Conservation (phyloP, 768 basidiomycete genomes). For the Hortiboletus flavorubellus region DNA sequence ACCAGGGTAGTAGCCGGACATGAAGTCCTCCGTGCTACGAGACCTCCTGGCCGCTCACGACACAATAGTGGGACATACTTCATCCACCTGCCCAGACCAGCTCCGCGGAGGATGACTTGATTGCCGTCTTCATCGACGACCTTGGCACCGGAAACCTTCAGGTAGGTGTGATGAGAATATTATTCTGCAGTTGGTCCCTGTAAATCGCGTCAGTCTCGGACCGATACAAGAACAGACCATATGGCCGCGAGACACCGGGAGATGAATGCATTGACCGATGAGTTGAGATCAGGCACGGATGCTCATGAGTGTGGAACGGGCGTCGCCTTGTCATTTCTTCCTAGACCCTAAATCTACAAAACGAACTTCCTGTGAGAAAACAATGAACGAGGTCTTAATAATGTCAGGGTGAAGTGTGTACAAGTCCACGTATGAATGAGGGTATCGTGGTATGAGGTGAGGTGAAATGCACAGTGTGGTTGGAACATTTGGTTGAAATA, state of each 20-base stretch:
- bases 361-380: constrained; percentile 10
- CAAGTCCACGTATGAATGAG: constrained; percentile 28
- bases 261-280: constrained; percentile 8
- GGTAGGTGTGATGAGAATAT: constrained; percentile 21
- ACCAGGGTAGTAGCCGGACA: constrained; percentile 76
- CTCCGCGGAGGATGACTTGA: constrained; percentile 62
- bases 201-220: neutral
- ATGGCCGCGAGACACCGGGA: neutral
- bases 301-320: neutral
- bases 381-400: constrained; percentile 15
- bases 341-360: constrained; percentile 20
- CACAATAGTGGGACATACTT: constrained; percentile 49
- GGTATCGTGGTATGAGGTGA: constrained; percentile 30
- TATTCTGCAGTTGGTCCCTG: neutral
- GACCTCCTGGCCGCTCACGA: neutral
- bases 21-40: constrained; percentile 73
- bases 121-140: constrained; percentile 56
- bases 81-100: constrained; percentile 85
- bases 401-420: constrained; percentile 20
- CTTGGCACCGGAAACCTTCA: constrained; percentile 57
- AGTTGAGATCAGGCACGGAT: neutral
- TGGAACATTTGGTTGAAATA: constrained; percentile 30
- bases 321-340: constrained; percentile 2
- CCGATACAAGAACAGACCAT: neutral
- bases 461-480: constrained; percentile 29